These are phyloP conservation scores for Citrus australasica DNA, from an alignment of 345 rosid genomes.

Conservation along the genomic window DNA sequence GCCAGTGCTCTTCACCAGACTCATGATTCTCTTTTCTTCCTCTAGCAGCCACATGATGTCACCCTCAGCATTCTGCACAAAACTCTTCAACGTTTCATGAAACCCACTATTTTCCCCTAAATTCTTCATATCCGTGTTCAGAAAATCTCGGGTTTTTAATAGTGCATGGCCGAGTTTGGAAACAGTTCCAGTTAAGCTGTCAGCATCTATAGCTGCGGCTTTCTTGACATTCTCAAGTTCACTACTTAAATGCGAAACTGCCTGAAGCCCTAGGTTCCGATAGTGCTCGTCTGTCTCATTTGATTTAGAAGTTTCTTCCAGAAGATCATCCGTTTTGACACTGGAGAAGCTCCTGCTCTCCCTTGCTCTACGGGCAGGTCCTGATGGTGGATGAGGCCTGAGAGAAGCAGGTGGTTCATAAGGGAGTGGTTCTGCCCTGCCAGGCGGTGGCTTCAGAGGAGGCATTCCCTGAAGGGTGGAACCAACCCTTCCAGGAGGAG, in stretches of 20 bases:
- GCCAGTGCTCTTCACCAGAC: conserved; percentile 82
- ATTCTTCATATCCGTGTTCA: conserved; percentile 68
- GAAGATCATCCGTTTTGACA: conserved; percentile 68
- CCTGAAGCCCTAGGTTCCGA: conserved; percentile 77
- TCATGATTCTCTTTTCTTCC: conserved; percentile 89
- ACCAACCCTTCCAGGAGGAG: conserved; percentile 75
- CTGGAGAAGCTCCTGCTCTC: conserved; percentile 69
- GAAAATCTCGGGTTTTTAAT: conserved; percentile 52
- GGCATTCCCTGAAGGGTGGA: conserved; percentile 35
- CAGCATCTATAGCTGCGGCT: conserved; percentile 82
- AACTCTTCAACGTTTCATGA: conserved; percentile 61
- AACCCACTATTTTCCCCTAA: conserved; percentile 72
- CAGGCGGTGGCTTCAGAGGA: conserved; percentile 58
- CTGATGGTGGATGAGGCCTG: conserved; percentile 27
- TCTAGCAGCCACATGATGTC: conserved; percentile 54
- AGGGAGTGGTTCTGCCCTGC: conserved; percentile 71
- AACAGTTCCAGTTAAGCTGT: conserved; percentile 67
- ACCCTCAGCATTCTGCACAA: conserved; percentile 71
- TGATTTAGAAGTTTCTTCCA: conserved; percentile 45
- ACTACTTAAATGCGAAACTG: conserved; percentile 62
- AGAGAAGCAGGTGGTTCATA: conserved; percentile 76
- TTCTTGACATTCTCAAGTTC: conserved; percentile 90
- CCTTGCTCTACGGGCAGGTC: conserved; percentile 54
- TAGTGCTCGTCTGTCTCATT: conserved; percentile 64
- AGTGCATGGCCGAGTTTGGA: conserved; percentile 61